Conservation (phyloP, 2,329 filamentous ascomycete genomes). For the Thielaviopsis euricoi region DNA sequence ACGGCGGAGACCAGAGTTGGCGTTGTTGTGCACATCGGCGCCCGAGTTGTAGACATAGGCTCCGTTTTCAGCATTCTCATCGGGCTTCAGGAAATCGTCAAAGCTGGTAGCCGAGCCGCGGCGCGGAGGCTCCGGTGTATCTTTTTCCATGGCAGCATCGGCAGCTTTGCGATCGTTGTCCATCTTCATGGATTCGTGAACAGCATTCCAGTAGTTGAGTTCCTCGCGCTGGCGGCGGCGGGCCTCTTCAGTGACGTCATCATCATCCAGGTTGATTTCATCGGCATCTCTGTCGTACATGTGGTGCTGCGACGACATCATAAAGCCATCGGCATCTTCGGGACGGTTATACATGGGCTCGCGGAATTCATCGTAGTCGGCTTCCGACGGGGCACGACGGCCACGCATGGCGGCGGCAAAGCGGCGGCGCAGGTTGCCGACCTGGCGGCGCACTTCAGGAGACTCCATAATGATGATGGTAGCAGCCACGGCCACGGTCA, state of each 20-base stretch:
- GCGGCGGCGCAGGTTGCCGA: slow-evolving; percentile 42
- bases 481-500: slow-evolving; percentile 39
- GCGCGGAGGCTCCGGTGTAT: slow-evolving; percentile 10
- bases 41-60: slow-evolving; percentile 43
- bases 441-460: slow-evolving; percentile 44
- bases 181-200: slow-evolving; percentile 33
- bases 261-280: slow-evolving; percentile 13
- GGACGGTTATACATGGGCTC: slow-evolving; percentile 47
- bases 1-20: slow-evolving; percentile 25
- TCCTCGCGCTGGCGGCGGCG: slow-evolving; percentile 46
- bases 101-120: slow-evolving; percentile 28
- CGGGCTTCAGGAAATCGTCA: slow-evolving; percentile 41
- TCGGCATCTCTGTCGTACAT: slow-evolving; percentile 10
- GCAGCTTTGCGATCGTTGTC: slow-evolving; percentile 13
- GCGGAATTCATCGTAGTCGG: slow-evolving; percentile 21
- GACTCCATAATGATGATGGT: slow-evolving; percentile 47
- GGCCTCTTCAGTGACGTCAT: slow-evolving; percentile 47
- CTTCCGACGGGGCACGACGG: slow-evolving; percentile 32
- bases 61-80: slow-evolving; percentile 34
- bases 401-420: slow-evolving; percentile 37
- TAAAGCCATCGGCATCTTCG: slow-evolving; percentile 48
- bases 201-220: slow-evolving; percentile 47
- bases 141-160: slow-evolving; percentile 12
- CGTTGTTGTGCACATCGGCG: slow-evolving; percentile 27
- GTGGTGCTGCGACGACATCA: slow-evolving; percentile 30